phyloP scores from a whole-genome alignment of 805 yeast genomes.

The Ogataea trehalophila region DNA sequence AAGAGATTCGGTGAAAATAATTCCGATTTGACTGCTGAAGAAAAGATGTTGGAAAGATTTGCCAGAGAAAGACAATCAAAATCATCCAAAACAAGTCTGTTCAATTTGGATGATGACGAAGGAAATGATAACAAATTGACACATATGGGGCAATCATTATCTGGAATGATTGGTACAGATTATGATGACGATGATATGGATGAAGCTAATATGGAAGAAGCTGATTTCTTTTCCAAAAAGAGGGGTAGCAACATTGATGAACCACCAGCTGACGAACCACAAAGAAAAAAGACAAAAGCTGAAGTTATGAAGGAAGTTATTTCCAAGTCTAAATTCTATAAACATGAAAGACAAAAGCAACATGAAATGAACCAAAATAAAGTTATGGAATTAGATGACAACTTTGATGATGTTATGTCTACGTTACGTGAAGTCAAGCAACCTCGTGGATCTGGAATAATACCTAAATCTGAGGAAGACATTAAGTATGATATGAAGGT shows the following conservation, averaged over 20 bases:
- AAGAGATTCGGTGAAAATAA: slow-evolving; percentile 90
- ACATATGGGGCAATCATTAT: slow-evolving; percentile 69
- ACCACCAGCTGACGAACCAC: slow-evolving; percentile 33
- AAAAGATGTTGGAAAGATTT: slow-evolving; percentile 92
- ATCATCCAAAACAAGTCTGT: slow-evolving; percentile 53
- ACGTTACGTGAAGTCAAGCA: slow-evolving; percentile 25
- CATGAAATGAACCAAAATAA: slow-evolving; percentile 56
- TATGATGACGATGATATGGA: slow-evolving; percentile 41
- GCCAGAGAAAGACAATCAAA: slow-evolving; percentile 77
- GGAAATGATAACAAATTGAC: slow-evolving; percentile 54
- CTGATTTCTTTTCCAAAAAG: slow-evolving; percentile 32
- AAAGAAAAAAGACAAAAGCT: slow-evolving; percentile 69
- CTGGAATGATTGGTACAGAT: slow-evolving; percentile 30
- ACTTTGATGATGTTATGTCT: slow-evolving; percentile 62
- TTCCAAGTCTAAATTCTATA: slow-evolving; percentile 75
- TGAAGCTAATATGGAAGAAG: slow-evolving; percentile 34
- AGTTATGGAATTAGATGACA: slow-evolving; percentile 66
- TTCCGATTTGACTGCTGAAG: slow-evolving; percentile 69
- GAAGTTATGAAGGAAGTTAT: slow-evolving; percentile 85
- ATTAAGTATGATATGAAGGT: slow-evolving; percentile 61
- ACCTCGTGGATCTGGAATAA: slow-evolving; percentile 21
- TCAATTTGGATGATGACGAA: slow-evolving; percentile 70
- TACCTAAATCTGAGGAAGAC: slow-evolving; percentile 38
- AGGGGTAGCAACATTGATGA: slow-evolving; percentile 22
- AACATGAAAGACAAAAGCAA: slow-evolving; percentile 66